Evolutionary conservation across 371 early-diverging fungal species (phyloP).

Genomic region (Mucor lusitanicus): DNA sequence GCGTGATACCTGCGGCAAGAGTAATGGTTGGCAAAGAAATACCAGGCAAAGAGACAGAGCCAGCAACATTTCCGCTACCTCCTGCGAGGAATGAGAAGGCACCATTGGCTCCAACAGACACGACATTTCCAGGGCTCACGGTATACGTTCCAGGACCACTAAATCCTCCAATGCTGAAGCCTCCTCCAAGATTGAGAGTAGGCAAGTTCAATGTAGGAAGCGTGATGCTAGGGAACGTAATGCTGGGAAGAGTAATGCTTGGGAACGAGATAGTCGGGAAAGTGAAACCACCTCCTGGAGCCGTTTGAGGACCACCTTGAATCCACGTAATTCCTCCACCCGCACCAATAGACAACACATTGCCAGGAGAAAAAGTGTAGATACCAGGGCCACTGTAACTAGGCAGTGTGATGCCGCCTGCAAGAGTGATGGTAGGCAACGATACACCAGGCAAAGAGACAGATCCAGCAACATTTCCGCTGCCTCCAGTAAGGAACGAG

Average conservation of each 20-base stretch:
- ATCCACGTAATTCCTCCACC: background rate
- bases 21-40: background rate
- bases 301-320: background rate
- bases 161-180: background rate
- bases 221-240: conserved; percentile 2
- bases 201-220: conserved; percentile 2
- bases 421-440: background rate
- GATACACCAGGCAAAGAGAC: background rate
- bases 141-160: conserved; percentile 9
- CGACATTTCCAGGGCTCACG: background rate
- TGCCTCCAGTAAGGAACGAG: background rate
- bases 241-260: background rate
- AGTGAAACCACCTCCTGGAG: background rate
- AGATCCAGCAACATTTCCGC: background rate
- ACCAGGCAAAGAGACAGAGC: background rate
- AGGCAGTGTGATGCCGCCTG: background rate
- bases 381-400: conserved; percentile 9
- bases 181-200: background rate
- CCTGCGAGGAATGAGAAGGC: background rate
- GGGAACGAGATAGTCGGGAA: background rate
- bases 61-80: background rate
- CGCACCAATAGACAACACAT: background rate
- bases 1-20: background rate
- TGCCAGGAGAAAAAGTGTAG: conserved; percentile 3
- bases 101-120: conserved; percentile 3